These are phyloP conservation scores for Trichoderma atrobrunneum DNA, from an alignment of 2,329 filamentous ascomycete genomes.

Conservation along the genomic window DNA sequence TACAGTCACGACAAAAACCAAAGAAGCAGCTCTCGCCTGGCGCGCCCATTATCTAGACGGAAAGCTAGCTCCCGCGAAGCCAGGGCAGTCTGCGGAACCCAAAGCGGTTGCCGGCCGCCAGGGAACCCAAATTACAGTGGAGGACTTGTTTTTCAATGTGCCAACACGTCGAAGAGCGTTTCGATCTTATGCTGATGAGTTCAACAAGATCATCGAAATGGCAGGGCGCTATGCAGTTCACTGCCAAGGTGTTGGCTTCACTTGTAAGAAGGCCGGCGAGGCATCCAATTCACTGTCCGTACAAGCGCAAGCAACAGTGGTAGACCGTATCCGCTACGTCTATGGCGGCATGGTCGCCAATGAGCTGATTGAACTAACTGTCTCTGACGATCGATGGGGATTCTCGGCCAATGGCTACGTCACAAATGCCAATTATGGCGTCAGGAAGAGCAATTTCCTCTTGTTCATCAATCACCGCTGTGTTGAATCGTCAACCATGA, in stretches of 20 bases:
- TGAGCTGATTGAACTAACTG: slow-evolving; percentile 75
- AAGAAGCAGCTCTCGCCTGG: slow-evolving; percentile 84
- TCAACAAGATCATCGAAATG: slow-evolving; percentile 95
- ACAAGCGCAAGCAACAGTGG: slow-evolving; percentile 65
- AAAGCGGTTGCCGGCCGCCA: slow-evolving; percentile 82
- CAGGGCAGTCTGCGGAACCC: slow-evolving; percentile 80
- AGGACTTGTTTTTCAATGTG: slow-evolving; percentile 96
- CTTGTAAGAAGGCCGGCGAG: slow-evolving; percentile 95
- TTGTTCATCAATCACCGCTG: slow-evolving; percentile 96
- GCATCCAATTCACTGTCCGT: slow-evolving; percentile 79
- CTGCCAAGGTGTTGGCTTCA: slow-evolving; percentile 86
- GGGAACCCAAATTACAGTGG: slow-evolving; percentile 93
- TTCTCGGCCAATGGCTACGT: slow-evolving; percentile 79
- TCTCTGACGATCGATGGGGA: slow-evolving; percentile 73
- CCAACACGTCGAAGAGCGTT: slow-evolving; percentile 86
- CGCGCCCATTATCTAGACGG: slow-evolving; percentile 84
- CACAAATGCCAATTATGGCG: slow-evolving; percentile 91
- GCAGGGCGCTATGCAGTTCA: slow-evolving; percentile 92
- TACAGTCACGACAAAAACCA: slow-evolving; percentile 89
- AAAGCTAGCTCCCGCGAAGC: slow-evolving; percentile 76
- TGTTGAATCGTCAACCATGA: slow-evolving; percentile 85
- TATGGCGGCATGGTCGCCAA: slow-evolving; percentile 82
- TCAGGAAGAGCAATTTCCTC: slow-evolving; percentile 82
- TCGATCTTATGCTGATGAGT: slow-evolving; percentile 87
- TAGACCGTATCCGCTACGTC: slow-evolving; percentile 87